A percentile compares a stretch with the other conserved stretches of the same genome.
These are phyloP conservation scores for Aphanoascus verrucosus DNA, from an alignment of 2,329 filamentous ascomycete genomes.

Conservation along the genomic window DNA sequence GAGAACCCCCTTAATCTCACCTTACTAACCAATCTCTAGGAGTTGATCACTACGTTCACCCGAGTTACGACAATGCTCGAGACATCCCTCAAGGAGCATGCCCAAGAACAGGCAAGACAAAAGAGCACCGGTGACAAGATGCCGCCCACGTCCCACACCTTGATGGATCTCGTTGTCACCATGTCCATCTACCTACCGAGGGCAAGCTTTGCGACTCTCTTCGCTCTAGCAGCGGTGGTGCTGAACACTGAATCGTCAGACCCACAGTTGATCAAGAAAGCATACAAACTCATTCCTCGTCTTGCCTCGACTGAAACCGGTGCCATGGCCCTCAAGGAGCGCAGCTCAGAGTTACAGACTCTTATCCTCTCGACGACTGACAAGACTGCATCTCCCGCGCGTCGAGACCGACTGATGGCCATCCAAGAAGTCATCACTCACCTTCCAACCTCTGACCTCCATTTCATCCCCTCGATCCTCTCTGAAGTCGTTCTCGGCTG, in stretches of 20 bases:
- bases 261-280: constrained; percentile 94
- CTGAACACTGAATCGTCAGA: constrained; percentile 59
- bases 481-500: constrained; percentile 92
- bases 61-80: constrained; percentile 79
- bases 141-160: constrained; percentile 84
- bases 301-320: constrained; percentile 73
- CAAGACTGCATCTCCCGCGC: constrained; percentile 75
- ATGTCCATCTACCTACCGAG: constrained; percentile 88
- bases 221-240: constrained; percentile 74
- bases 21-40: constrained; percentile 32
- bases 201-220: constrained; percentile 72
- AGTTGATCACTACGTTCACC: constrained; percentile 79
- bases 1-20: background rate
- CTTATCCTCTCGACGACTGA: constrained; percentile 69
- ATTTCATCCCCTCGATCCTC: constrained; percentile 85
- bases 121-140: constrained; percentile 58
- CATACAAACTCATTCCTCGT: constrained; percentile 92
- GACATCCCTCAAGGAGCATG: constrained; percentile 56
- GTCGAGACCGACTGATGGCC: constrained; percentile 74
- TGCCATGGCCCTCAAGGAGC: constrained; percentile 61
- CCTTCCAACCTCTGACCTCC: constrained; percentile 64
- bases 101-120: constrained; percentile 51
- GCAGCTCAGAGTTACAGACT: constrained; percentile 68
- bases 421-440: constrained; percentile 70
- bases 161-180: constrained; percentile 94